phyloP scores from a whole-genome alignment of 139 green algal species.

The Coelastrella sp. region DNA sequence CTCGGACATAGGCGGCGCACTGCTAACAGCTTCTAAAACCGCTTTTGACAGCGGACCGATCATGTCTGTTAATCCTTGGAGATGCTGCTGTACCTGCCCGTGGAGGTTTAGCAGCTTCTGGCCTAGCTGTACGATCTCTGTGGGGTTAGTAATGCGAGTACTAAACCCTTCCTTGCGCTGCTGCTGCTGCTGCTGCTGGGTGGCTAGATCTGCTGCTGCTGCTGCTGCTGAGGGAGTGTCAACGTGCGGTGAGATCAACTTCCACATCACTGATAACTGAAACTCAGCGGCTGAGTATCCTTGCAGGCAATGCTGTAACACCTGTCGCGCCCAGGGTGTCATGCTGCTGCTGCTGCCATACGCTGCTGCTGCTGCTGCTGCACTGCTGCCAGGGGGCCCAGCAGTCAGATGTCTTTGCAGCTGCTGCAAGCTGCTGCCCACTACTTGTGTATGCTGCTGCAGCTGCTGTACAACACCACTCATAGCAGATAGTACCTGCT shows the following conservation, averaged over 20 bases:
- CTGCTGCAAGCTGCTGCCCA: not conserved
- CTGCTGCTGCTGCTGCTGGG: not conserved
- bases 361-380: not conserved
- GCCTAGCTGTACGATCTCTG: not conserved
- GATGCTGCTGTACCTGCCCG: not conserved
- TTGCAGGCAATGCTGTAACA: not conserved
- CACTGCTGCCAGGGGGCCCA: not conserved
- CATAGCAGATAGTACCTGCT: not conserved
- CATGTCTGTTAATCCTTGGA: not conserved
- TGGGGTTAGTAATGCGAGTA: not conserved
- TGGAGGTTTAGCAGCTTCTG: not conserved
- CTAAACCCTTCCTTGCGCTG: not conserved
- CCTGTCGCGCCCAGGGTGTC: not conserved
- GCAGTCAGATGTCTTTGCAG: not conserved
- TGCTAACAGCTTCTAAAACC: not conserved
- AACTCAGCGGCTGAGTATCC: not conserved
- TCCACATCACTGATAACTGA: not conserved
- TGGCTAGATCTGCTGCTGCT: not conserved
- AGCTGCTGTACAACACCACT: not conserved
- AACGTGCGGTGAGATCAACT: not conserved
- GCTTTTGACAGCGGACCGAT: not conserved
- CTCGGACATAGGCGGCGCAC: not conserved
- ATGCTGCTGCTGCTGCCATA: not conserved
- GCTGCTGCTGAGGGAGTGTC: not conserved
- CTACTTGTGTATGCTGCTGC: not conserved